These are phyloP conservation scores for Boletellus ananas DNA, from an alignment of 768 basidiomycete genomes.

Conservation along the genomic window DNA sequence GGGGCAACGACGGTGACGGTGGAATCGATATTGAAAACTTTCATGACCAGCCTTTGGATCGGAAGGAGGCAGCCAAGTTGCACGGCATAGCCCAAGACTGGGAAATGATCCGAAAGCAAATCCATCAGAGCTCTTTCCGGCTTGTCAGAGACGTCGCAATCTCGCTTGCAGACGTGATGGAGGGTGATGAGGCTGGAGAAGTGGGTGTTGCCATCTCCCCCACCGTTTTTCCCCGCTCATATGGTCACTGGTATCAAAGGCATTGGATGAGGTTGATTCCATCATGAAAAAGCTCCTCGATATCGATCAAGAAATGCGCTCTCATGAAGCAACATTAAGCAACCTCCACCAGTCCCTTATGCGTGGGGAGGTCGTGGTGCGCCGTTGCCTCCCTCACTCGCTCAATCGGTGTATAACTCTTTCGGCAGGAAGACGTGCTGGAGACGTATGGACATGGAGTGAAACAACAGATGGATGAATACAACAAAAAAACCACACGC, in stretches of 20 bases:
- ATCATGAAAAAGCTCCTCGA: conserved; percentile 71
- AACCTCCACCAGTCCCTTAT: conserved; percentile 55
- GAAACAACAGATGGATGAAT: conserved; percentile 40
- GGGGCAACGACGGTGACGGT: conserved; percentile 41
- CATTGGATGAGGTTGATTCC: conserved; percentile 55
- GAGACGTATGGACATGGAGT: conserved; percentile 50
- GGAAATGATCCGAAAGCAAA: conserved; percentile 48
- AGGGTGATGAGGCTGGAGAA: conserved; percentile 48
- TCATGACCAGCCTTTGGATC: conserved; percentile 61
- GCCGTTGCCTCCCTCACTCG: conserved; percentile 19
- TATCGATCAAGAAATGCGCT: conserved; percentile 54
- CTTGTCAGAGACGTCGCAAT: conserved; percentile 51
- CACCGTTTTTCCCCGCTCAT: background rate
- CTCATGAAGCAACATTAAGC: conserved; percentile 51
- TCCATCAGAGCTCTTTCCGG: conserved; percentile 41
- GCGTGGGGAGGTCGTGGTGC: conserved; percentile 56
- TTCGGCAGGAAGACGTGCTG: conserved; percentile 47
- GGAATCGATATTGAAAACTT: conserved; percentile 61
- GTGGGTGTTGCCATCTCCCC: conserved; percentile 33
- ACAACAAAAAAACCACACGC: conserved; percentile 60
- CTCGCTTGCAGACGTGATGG: conserved; percentile 59
- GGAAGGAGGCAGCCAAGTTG: conserved; percentile 48
- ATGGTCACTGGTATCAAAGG: conserved; percentile 32
- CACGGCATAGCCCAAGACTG: conserved; percentile 61
- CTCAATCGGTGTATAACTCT: background rate